Evolutionary conservation across 768 basidiomycete species (phyloP).

Genomic region (Trametes cubensis): DNA sequence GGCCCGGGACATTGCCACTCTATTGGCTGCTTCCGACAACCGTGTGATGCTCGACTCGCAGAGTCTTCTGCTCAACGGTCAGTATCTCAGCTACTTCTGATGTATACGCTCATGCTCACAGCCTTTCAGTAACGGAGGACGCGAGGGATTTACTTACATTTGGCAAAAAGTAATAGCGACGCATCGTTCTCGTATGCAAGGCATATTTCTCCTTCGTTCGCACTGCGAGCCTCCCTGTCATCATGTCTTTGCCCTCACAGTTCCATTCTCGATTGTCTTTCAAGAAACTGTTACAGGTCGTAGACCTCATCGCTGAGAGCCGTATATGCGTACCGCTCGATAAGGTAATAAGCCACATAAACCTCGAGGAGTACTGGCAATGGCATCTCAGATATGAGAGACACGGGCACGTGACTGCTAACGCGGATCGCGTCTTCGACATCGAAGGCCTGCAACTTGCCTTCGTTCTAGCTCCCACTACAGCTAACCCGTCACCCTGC

Average conservation of each 20-base stretch:
- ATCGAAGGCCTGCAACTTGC: too few species aligned
- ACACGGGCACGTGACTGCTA: neutral
- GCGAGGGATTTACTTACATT: conserved; percentile 33
- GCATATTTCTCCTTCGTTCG: neutral
- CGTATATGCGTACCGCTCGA: too few species aligned
- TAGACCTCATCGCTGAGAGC: too few species aligned
- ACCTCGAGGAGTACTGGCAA: neutral
- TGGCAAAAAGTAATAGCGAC: conserved; percentile 33
- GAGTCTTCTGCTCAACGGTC: conserved; percentile 88
- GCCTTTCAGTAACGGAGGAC: conserved; percentile 27
- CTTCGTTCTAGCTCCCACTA: too few species aligned
- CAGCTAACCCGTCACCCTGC: too few species aligned
- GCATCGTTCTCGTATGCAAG: conserved; percentile 14
- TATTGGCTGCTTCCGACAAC: conserved; percentile 82
- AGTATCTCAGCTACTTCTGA: conserved; percentile 28
- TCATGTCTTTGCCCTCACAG: neutral
- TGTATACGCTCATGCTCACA: neutral
- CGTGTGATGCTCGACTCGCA: conserved; percentile 96
- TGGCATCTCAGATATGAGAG: neutral
- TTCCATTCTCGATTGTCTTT: neutral
- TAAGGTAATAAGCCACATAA: too few species aligned
- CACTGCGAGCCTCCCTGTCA: neutral
- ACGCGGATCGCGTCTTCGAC: too few species aligned
- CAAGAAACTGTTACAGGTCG: too few species aligned
- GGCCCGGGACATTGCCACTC: conserved; percentile 89